A percentile compares a stretch with the other conserved stretches of the same genome.
These are phyloP conservation scores for Dunaliella primolecta DNA, from an alignment of 139 green algal genomes.

Conservation along the genomic window DNA sequence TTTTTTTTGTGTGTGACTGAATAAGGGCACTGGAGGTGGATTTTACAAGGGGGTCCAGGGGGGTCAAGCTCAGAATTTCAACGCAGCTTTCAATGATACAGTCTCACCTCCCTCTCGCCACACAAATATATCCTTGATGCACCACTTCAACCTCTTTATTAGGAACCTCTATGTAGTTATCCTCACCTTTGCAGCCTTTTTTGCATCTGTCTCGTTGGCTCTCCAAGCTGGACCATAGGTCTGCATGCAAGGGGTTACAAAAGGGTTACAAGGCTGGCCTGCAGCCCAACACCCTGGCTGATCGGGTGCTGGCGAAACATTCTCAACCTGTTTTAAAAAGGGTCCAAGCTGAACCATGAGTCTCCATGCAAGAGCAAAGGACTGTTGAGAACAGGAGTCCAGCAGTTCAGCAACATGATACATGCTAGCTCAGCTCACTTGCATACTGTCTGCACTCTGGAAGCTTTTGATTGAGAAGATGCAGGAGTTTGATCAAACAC, in stretches of 20 bases:
- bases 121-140: no score
- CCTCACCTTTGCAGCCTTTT: neutral
- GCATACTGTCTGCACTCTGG: no score
- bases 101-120: neutral
- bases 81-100: no score
- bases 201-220: neutral
- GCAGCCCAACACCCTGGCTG: neutral
- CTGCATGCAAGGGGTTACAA: neutral
- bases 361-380: neutral
- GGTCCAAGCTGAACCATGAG: neutral
- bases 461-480: no score
- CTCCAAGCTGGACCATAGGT: slow-evolving; percentile 12
- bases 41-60: neutral
- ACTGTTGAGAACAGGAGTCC: neutral
- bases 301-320: no score
- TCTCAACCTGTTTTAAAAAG: neutral
- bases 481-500: no score
- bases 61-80: no score
- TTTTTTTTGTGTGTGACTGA: neutral
- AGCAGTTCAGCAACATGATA: neutral
- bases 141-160: neutral
- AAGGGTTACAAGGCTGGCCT: neutral
- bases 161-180: neutral
- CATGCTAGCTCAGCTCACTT: neutral
- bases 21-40: neutral